Percentiles rank a stretch among this genome's conserved stretches.
Conservation (phyloP, 129 eudicot species). For the Arctium minus region DNA sequence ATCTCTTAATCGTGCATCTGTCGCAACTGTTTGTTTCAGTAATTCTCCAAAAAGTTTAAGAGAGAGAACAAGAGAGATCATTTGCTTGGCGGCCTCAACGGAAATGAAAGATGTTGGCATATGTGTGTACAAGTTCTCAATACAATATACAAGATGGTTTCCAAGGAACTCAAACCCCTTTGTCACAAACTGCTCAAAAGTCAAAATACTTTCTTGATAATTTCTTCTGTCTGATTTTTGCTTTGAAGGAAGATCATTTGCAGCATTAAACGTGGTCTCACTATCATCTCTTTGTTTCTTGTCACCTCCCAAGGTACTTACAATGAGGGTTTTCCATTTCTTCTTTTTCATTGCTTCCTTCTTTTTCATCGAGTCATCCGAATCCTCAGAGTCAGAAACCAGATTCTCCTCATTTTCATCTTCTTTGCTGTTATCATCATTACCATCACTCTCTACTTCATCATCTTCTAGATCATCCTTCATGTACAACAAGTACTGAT, state of each 20-base stretch:
- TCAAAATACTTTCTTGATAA: slow-evolving; percentile 1
- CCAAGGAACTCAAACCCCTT: slow-evolving; percentile 15
- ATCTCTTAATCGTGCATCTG: slow-evolving; percentile 9
- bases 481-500: slow-evolving; percentile 15
- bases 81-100: slow-evolving; percentile 19
- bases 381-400: not conserved
- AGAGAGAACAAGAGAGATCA: slow-evolving; percentile 23
- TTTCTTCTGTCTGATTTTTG: not conserved
- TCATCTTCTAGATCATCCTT: not conserved
- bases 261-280: not conserved
- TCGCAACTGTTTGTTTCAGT: not conserved
- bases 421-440: not conserved
- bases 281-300: not conserved
- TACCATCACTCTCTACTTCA: not conserved
- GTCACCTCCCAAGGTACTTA: not conserved
- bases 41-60: slow-evolving; percentile 22
- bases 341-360: not conserved
- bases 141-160: slow-evolving; percentile 28
- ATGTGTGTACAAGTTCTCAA: slow-evolving; percentile 50
- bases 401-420: too few relatives aligned
- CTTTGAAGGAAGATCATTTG: too few relatives aligned
- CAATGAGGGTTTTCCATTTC: slow-evolving; percentile 9
- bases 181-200: slow-evolving; percentile 44
- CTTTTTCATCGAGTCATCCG: not conserved
- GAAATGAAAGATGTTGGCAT: slow-evolving; percentile 53